Percentiles rank a stretch among this genome's conserved stretches.
These are phyloP conservation scores for Geotrichum cucujoidarum DNA, from an alignment of 1,139 yeast species.

Conservation along the genomic window DNA sequence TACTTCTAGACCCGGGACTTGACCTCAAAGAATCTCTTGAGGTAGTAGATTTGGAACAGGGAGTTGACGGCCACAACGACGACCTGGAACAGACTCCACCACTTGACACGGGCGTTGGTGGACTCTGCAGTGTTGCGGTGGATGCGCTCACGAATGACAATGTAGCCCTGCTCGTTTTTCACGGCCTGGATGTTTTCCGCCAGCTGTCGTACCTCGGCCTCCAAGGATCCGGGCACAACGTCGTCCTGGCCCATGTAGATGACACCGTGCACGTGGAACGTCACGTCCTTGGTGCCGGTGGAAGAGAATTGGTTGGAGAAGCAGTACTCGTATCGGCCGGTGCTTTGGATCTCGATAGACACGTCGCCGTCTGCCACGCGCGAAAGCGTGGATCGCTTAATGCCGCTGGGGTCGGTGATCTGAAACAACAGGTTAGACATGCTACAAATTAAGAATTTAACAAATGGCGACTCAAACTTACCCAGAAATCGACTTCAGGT, in stretches of 20 bases:
- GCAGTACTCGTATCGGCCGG: constrained; percentile 83
- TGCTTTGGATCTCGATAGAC: constrained; percentile 50
- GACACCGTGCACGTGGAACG: constrained; percentile 92
- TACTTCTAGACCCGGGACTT: constrained; percentile 68
- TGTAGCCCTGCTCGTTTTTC: constrained; percentile 80
- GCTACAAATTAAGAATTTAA: neutral
- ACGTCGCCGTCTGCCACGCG: constrained; percentile 80
- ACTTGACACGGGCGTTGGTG: constrained; percentile 92
- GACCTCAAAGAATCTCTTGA: constrained; percentile 93
- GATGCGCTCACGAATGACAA: constrained; percentile 92
- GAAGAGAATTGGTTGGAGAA: constrained; percentile 80
- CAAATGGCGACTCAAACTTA: constrained; percentile 24
- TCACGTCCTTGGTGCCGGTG: constrained; percentile 77
- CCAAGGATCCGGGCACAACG: constrained; percentile 76
- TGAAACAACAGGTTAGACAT: constrained; percentile 20
- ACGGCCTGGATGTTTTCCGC: constrained; percentile 77
- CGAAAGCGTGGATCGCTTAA: constrained; percentile 46
- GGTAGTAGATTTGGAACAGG: constrained; percentile 86
- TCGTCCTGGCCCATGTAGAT: constrained; percentile 82
- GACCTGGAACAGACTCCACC: constrained; percentile 95
- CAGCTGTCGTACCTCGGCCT: constrained; percentile 74
- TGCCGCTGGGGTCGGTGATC: constrained; percentile 58
- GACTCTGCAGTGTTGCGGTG: constrained; percentile 98
- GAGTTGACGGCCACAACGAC: constrained; percentile 81
- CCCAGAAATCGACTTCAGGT: constrained; percentile 67